Conservation (phyloP, 495 filamentous ascomycete genomes). For the Daldinia loculata region DNA sequence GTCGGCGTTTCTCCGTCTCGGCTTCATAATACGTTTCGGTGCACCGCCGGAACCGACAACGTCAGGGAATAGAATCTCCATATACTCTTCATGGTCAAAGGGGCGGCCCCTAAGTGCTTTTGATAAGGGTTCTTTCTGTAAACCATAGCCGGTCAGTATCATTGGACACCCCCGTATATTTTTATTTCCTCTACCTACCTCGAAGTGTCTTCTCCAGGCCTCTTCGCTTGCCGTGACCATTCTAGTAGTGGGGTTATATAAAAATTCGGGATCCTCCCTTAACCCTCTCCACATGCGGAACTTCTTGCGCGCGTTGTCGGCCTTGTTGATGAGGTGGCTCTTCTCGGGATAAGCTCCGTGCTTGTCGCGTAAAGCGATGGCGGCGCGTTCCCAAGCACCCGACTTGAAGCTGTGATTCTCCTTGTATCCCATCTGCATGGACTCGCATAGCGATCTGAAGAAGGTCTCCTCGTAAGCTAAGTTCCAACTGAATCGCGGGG, state of each 20-base stretch:
- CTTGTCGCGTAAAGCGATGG: constrained; percentile 53
- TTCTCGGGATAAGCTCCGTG: constrained; percentile 60
- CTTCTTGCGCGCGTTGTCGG: constrained; percentile 63
- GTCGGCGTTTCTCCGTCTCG: constrained; percentile 52
- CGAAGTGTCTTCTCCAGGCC: constrained; percentile 57
- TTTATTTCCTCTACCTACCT: constrained; percentile 45
- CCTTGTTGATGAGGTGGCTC: constrained; percentile 63
- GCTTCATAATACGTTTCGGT: constrained; percentile 60
- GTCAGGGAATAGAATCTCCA: constrained; percentile 60
- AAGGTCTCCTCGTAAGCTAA: constrained; percentile 58
- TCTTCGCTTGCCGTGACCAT: constrained; percentile 60
- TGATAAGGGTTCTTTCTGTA: constrained; percentile 58
- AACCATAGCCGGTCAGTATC: constrained; percentile 5
- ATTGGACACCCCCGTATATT: background rate
- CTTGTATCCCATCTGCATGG: constrained; percentile 56
- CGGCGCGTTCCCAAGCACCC: constrained; percentile 61
- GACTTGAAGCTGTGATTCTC: constrained; percentile 63
- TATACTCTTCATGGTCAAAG: constrained; percentile 61
- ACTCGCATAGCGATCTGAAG: constrained; percentile 61
- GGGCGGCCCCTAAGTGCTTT: constrained; percentile 57
- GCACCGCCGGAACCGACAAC: constrained; percentile 60
- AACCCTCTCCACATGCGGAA: constrained; percentile 62
- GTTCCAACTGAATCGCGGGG: constrained; percentile 62
- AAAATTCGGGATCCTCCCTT: constrained; percentile 58
- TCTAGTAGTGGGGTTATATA: constrained; percentile 53